Percentiles rank a stretch among this genome's conserved stretches.
These are phyloP conservation scores for Stachybotrys elegans DNA, from an alignment of 2,329 filamentous ascomycete genomes.

Conservation along the genomic window DNA sequence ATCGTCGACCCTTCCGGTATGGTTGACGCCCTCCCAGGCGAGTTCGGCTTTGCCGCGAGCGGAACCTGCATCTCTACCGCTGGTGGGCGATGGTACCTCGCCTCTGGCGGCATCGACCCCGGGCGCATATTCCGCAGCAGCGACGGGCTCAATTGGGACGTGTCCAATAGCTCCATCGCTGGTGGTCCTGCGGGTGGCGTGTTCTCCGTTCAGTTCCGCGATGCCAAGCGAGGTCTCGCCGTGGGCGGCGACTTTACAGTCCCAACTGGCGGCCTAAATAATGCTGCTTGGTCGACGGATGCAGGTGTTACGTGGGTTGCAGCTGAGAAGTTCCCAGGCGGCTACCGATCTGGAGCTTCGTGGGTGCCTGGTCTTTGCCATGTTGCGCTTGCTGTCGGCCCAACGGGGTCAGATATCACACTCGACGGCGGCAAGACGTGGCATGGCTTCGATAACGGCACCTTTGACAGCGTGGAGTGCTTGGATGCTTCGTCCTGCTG, in stretches of 20 bases:
- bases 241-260: constrained; percentile 24
- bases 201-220: constrained; percentile 26
- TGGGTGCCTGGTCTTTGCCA: constrained; percentile 19
- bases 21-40: constrained; percentile 18
- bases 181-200: constrained; percentile 22
- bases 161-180: constrained; percentile 16
- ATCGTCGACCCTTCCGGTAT: constrained; percentile 18
- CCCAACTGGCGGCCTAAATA: constrained; percentile 13
- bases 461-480: constrained; percentile 27
- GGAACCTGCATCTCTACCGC: constrained; percentile 25
- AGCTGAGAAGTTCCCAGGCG: constrained; percentile 19
- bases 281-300: constrained; percentile 23
- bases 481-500: constrained; percentile 19
- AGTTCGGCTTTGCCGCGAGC: constrained; percentile 26
- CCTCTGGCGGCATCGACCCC: constrained; percentile 14
- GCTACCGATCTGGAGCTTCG: constrained; percentile 24
- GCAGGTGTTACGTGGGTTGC: constrained; percentile 22
- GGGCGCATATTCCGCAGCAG: constrained; percentile 7
- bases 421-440: constrained; percentile 22
- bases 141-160: constrained; percentile 19
- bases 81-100: constrained; percentile 11
- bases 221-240: constrained; percentile 19
- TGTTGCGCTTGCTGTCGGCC: constrained; percentile 24
- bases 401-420: constrained; percentile 25
- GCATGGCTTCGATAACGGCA: constrained; percentile 21